phyloP scores from a whole-genome alignment of 208 protist species.

The Porcisia hertigi region DNA sequence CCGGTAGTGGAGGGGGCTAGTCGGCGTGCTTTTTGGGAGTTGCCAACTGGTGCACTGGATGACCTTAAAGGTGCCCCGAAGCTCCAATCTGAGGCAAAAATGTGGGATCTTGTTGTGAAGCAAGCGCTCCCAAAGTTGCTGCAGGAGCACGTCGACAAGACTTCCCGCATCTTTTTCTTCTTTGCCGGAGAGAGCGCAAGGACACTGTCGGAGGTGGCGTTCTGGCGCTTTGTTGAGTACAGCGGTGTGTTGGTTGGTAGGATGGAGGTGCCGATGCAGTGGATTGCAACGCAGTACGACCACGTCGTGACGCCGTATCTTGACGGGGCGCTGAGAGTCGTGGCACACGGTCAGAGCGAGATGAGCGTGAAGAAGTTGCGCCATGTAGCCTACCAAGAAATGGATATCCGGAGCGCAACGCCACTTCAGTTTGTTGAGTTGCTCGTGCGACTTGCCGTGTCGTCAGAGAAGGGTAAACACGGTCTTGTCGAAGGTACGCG shows the following conservation, averaged over 20 bases:
- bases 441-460: slow-evolving; percentile 61
- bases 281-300: slow-evolving; percentile 66
- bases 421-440: slow-evolving; percentile 79
- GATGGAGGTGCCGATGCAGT: slow-evolving; percentile 35
- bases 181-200: slow-evolving; percentile 65
- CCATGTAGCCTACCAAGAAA: slow-evolving; percentile 63
- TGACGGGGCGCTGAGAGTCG: slow-evolving; percentile 37
- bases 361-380: slow-evolving; percentile 47
- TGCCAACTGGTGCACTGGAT: slow-evolving; percentile 45
- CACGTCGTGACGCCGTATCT: slow-evolving; percentile 77
- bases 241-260: slow-evolving; percentile 18
- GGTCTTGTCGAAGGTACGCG: slow-evolving; percentile 54
- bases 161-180: slow-evolving; percentile 65
- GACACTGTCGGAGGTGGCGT: slow-evolving; percentile 67
- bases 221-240: slow-evolving; percentile 80
- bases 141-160: slow-evolving; percentile 40
- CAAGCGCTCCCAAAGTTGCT: slow-evolving; percentile 45
- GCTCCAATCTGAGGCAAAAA: slow-evolving; percentile 23
- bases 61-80: slow-evolving; percentile 45
- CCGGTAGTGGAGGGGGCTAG: slow-evolving; percentile 41
- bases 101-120: slow-evolving; percentile 46
- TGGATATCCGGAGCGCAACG: slow-evolving; percentile 70
- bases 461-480: slow-evolving; percentile 27
- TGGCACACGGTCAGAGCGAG: slow-evolving; percentile 44
- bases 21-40: slow-evolving; percentile 44